phyloP scores from a whole-genome alignment of 2,329 filamentous ascomycete species.

The Trichocomaceae sp. region DNA sequence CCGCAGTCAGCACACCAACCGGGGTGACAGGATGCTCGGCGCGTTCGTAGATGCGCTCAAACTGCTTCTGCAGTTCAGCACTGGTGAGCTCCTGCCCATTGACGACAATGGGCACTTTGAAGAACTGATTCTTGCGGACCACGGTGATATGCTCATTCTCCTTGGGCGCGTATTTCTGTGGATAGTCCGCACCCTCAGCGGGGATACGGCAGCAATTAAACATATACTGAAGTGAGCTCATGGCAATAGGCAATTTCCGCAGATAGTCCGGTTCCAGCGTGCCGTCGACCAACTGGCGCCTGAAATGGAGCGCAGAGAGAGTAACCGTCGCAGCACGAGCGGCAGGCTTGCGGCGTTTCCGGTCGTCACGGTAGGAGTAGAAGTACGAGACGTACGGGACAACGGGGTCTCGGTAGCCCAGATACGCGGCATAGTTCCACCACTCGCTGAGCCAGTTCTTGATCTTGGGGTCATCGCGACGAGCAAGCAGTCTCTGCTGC shows the following conservation, averaged over 20 bases:
- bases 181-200: slow-evolving; percentile 72
- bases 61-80: slow-evolving; percentile 83
- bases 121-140: slow-evolving; percentile 95
- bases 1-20: slow-evolving; percentile 77
- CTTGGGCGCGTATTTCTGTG: slow-evolving; percentile 67
- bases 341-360: slow-evolving; percentile 74
- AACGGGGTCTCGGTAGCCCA: slow-evolving; percentile 88
- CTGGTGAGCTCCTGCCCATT: slow-evolving; percentile 80
- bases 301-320: slow-evolving; percentile 83
- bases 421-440: slow-evolving; percentile 96
- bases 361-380: slow-evolving; percentile 95
- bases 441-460: slow-evolving; percentile 97
- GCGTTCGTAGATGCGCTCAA: slow-evolving; percentile 72
- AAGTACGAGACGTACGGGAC: slow-evolving; percentile 99
- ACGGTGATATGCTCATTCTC: slow-evolving; percentile 82
- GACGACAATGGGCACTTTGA: slow-evolving; percentile 78
- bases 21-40: slow-evolving; percentile 62
- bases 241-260: slow-evolving; percentile 94
- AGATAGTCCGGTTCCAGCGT: slow-evolving; percentile 95
- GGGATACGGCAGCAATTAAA: slow-evolving; percentile 90
- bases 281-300: slow-evolving; percentile 77
- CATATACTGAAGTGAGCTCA: slow-evolving; percentile 99
- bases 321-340: slow-evolving; percentile 90
- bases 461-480: slow-evolving; percentile 68
- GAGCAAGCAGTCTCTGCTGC: slow-evolving; percentile 78